Percentiles rank a stretch among this genome's conserved stretches.
Evolutionary conservation across 495 filamentous ascomycete species (phyloP).

Genomic region (Hyaloscypha finlandica): DNA sequence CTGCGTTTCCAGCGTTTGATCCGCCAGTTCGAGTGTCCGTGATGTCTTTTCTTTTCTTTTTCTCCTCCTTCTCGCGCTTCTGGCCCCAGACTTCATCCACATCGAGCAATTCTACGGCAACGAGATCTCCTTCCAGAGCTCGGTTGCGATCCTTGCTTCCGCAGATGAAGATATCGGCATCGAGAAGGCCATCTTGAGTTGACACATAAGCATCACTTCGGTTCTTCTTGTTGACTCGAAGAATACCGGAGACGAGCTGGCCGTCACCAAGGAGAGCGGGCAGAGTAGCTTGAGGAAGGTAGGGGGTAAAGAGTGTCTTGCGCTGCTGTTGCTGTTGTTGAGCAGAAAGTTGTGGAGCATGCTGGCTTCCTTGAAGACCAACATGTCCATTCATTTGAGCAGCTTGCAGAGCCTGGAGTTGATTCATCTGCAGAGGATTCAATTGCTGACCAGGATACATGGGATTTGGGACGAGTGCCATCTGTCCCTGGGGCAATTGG

Average conservation of each 20-base stretch:
- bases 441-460: slow-evolving; percentile 84
- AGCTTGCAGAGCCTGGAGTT: slow-evolving; percentile 89
- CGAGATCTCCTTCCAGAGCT: slow-evolving; percentile 91
- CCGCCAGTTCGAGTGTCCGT: slow-evolving; percentile 80
- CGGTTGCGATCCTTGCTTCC: slow-evolving; percentile 98
- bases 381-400: slow-evolving; percentile 79
- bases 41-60: slow-evolving; percentile 99
- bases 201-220: slow-evolving; percentile 97
- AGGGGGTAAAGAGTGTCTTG: slow-evolving; percentile 98
- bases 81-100: slow-evolving; percentile 98
- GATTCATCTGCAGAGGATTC: slow-evolving; percentile 84
- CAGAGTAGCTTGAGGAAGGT: slow-evolving; percentile 91
- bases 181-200: slow-evolving; percentile 79
- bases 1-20: slow-evolving; percentile 69
- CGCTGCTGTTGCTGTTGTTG: slow-evolving; percentile 88
- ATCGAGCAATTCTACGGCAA: slow-evolving; percentile 94
- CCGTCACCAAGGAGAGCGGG: slow-evolving; percentile 90
- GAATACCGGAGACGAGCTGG: slow-evolving; percentile 92
- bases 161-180: slow-evolving; percentile 99
- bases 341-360: slow-evolving; percentile 62
- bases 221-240: slow-evolving; percentile 99
- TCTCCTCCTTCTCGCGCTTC: slow-evolving; percentile 98
- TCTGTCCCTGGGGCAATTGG: slow-evolving; percentile 79
- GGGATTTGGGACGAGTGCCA: slow-evolving; percentile 66
- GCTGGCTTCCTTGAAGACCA: slow-evolving; percentile 72